Evolutionary conservation across 805 yeast genomes (phyloP), one percentile per base, ranked within the genome.

Genomic region (Jamesozyma gamospora): DNA sequence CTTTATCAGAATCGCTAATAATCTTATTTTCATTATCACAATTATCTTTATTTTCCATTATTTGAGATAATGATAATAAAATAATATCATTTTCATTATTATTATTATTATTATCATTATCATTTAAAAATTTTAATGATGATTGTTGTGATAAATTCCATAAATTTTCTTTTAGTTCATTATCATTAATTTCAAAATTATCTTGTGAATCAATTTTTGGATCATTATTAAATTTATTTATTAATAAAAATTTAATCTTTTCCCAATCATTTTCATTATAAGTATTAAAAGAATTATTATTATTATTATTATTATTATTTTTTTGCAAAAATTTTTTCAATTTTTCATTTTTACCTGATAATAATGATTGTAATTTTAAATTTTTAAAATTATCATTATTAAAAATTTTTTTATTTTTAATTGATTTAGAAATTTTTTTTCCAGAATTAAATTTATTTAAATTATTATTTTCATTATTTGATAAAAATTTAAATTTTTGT

Each of bases 291-390:
- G 19, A 34, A 4, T 27, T 8, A 5, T 19, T 11, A 13, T 26
- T 16, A 10, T 27, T 8, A 5, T 19, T 11, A 13, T 26, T 16
- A 10, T 6, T 6, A 21, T 21, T 21, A 21, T 6, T 21, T 21
- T 21, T 21, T 21, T 21, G 5, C 24, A 21, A 21, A 6, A 8
- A 21, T 21, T 56, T 56, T 34, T 47, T 50, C 2, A 56, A 49
- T 38, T 60, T 60, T 15, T 39, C 42, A 26, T 53, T 52, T 31
- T 60, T 60, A 2, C 63, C 64, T 4, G 63, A 58, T n/a, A 60
- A 37, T 28, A 50, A 48, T 24, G 48, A 46, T 31, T 54, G 26
- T 21, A 55, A 40, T 27, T 35, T 41, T 28, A 44, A 46, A 11
- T 51, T 38, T 25, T 41, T 44, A 35, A 34, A 41, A 15, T 40